phyloP scores from a whole-genome alignment of 768 basidiomycete genomes.

The Trametes cingulata region DNA sequence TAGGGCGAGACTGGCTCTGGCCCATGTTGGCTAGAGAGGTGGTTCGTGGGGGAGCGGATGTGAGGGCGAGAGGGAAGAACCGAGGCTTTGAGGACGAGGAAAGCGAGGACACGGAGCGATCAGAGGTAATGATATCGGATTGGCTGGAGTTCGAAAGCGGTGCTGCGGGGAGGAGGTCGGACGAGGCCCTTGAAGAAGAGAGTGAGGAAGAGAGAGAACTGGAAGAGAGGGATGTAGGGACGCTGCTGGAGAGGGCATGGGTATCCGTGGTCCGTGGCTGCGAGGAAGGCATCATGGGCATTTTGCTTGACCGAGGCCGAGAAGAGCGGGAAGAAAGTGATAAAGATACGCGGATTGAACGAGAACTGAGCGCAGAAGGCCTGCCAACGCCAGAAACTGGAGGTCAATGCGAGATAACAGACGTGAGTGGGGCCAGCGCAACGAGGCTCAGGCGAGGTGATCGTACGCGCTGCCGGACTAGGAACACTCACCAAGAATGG shows the following conservation, averaged over 20 bases:
- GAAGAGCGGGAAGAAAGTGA: constrained; percentile 21
- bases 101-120: constrained; percentile 42
- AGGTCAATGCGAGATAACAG: constrained; percentile 20
- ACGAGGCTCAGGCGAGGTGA: constrained; percentile 27
- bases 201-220: constrained; percentile 47
- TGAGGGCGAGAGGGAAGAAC: constrained; percentile 31
- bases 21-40: constrained; percentile 41
- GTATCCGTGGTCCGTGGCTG: constrained; percentile 26
- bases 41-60: constrained; percentile 33
- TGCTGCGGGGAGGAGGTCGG: constrained; percentile 41
- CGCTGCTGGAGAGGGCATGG: constrained; percentile 26
- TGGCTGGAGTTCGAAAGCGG: constrained; percentile 36
- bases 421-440: constrained; percentile 26
- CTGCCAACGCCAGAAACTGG: constrained; percentile 20
- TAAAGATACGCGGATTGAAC: constrained; percentile 22
- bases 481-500: constrained; percentile 16
- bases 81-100: constrained; percentile 31
- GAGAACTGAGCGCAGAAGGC: constrained; percentile 16
- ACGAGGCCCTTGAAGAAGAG: constrained; percentile 43
- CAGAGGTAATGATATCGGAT: constrained; percentile 44
- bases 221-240: constrained; percentile 40
- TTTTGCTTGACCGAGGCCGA: constrained; percentile 19
- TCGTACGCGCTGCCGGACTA: constrained; percentile 15
- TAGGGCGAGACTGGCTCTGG: constrained; percentile 34
- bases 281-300: constrained; percentile 17